Conservation (phyloP, 2,329 filamentous ascomycete genomes). For the Phialemonium atrogriseum region DNA sequence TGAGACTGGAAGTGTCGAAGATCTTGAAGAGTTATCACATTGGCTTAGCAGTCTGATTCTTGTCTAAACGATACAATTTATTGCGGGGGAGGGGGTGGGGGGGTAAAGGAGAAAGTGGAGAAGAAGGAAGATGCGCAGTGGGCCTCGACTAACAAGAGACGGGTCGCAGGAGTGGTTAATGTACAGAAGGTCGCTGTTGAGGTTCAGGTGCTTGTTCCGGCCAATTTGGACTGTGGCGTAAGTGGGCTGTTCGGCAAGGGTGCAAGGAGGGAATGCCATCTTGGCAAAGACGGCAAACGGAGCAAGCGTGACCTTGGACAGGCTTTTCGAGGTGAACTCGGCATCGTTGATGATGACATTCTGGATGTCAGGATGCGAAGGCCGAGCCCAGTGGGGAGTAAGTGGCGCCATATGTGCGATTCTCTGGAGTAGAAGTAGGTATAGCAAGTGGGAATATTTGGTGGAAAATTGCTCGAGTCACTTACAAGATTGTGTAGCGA, state of each 20-base stretch:
- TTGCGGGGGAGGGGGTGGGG: no score
- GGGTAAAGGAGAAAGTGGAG: no score
- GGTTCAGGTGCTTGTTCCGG: slow-evolving; percentile 45
- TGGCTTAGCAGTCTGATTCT: no score
- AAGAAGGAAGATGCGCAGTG: background rate
- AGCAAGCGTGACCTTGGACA: slow-evolving; percentile 45
- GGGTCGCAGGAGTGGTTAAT: slow-evolving; percentile 63
- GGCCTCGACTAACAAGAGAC: slow-evolving; percentile 39
- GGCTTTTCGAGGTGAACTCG: slow-evolving; percentile 51
- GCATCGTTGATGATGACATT: slow-evolving; percentile 45
- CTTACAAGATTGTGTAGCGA: no score
- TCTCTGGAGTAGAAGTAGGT: no score
- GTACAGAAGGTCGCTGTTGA: slow-evolving; percentile 60
- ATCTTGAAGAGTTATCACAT: slow-evolving; percentile 30
- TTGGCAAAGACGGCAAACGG: slow-evolving; percentile 60
- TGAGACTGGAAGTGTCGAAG: slow-evolving; percentile 49
- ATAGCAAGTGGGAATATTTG: no score
- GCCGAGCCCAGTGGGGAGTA: slow-evolving; percentile 50
- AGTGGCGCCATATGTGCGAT: slow-evolving; percentile 52
- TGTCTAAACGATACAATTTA: no score
- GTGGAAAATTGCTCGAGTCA: no score
- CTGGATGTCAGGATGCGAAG: slow-evolving; percentile 51
- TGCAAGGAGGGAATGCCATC: slow-evolving; percentile 56
- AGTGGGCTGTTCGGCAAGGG: slow-evolving; percentile 43
- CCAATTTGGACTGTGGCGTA: slow-evolving; percentile 59